Base-by-base conservation (phyloP, 139 green algal species). In the Astrephomene gubernaculifera region DNA sequence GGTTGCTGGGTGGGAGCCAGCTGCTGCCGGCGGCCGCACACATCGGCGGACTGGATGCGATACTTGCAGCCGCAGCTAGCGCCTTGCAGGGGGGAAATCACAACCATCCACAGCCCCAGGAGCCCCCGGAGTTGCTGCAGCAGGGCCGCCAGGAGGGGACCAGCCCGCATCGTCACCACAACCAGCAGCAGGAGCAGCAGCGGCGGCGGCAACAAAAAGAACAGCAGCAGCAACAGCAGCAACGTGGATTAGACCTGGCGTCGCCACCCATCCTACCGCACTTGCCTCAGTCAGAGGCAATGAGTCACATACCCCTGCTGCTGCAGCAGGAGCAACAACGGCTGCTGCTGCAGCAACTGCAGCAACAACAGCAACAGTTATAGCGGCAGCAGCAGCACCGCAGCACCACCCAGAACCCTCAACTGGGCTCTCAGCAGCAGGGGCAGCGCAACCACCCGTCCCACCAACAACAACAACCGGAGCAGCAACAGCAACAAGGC, bases 391-490 rank as follows among this genome's bases (percentile, higher is more conserved):
- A 67, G 57, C 57, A n/a, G 39, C 78, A 74, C 39, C 41, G 64
- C 43, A 53, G 63, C 29, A 68, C 43, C 12, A 27, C 49, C 17
- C 49, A 38, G 35, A 24, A n/a, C 24, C 70, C 39, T n/a, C 31
- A 31, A 35, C 44, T 72, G 21, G 22, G 49, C n/a, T 44, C 74
- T 41, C 83, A 88, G 63, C 72, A 83, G 68, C 73, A 87, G 60
- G 71, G 54, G 7, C 33, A 88, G 44, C 68, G 53, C 9, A 41
- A 87, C 36, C 57, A 78, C 1, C 61, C n/a, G 49, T 35, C 10
- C 2, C 52, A 53, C 1, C n/a, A n/a, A 8, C 52, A 67, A 9
- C 71, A 79, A 10, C 44, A 79, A 10, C 71, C 31, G 17, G n/a
- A 79, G 22, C 27, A 38, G 2, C 31, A 57, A 27, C 72, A 80